Base-by-base conservation (phyloP, 192 early-diverging fungal genomes). In the Coemansia sp. region DNA sequence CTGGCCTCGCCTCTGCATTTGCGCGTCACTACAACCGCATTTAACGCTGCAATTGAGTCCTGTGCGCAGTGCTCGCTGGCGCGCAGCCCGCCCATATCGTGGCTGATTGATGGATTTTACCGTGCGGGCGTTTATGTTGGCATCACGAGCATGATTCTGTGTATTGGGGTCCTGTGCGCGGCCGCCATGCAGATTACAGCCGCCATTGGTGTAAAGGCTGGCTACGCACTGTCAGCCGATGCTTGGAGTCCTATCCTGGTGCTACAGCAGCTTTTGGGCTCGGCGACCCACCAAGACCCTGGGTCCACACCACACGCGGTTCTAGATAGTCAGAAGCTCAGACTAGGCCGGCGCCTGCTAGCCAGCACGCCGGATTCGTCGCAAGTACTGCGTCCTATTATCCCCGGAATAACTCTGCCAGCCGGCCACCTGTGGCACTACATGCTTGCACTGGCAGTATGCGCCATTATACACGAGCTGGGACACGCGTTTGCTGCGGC, bases 321-420 rank as follows among this genome's bases (percentile, higher is more conserved):
- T 10, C 23, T 24, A 3, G n/a, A 44, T 19, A 46, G n/a, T 5
- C 44, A 18, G 6, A 18, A 6, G 16, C 16, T 0, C 19, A 46
- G n/a, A 5, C 35, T 38, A 4, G n/a, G 14, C n/a, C 35, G 35
- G 35, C 35, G 35, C 5, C 14, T 38, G 16, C 27, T 4, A 21
- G 23, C 23, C 54, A 51, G 28, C 43, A 27, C 9, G 45, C 25
- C 47, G 14, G 14, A 43, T 19, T 21, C 25, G 51, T 21, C 25
- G 51, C 56, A 54, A 30, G 27, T 69, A 22, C 52, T 65, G 43
- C 55, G 31, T 5, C 74, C 74, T 2, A 40, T 77, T 14, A 77
- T 77, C 35, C 74, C 74, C 1, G 74, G 74, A 6, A 18, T 77
- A 14, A 77, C 74, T 16, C 28, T 77, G 56, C 74, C 74, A 16